Percentiles rank a stretch among this genome's conserved stretches.
These are phyloP conservation scores for Vigna nakashimae DNA, from an alignment of 306 rosid species.

Conservation along the genomic window DNA sequence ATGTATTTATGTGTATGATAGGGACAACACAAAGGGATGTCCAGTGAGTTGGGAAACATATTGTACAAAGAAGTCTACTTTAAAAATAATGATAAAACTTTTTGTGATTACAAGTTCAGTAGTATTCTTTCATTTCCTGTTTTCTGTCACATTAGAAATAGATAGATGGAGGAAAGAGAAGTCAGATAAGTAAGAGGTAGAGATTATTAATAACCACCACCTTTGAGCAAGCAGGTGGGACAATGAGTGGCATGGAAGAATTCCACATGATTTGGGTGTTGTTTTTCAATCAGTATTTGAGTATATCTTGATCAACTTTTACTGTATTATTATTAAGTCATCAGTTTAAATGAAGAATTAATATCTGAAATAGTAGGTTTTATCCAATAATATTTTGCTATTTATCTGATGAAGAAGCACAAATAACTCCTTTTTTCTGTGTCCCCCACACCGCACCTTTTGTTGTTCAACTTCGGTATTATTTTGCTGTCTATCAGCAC, in stretches of 20 bases:
- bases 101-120: constrained; percentile 22
- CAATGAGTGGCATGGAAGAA: constrained; percentile 24
- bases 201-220: constrained; percentile 22
- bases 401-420: not conserved
- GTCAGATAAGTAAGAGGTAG: not conserved
- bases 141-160: constrained; percentile 8
- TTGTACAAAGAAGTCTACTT: constrained; percentile 46
- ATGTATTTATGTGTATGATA: constrained; percentile 42
- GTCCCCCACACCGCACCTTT: constrained; percentile 15
- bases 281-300: not conserved
- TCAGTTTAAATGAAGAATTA: no score
- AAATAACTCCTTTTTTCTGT: not conserved
- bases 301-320: not conserved
- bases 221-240: constrained; percentile 5
- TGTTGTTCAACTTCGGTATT: constrained; percentile 30
- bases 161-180: constrained; percentile 16
- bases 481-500: not conserved
- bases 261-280: not conserved
- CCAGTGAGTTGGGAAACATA: constrained; percentile 42
- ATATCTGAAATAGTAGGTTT: not conserved
- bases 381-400: not conserved
- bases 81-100: constrained; percentile 44
- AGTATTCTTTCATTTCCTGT: constrained; percentile 18
- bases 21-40: constrained; percentile 37
- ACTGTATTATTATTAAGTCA: not conserved